A percentile compares a stretch with the other conserved stretches of the same genome.
Evolutionary conservation across 371 early-diverging fungal species (phyloP).

Genomic region (Mortierella polycephala): DNA sequence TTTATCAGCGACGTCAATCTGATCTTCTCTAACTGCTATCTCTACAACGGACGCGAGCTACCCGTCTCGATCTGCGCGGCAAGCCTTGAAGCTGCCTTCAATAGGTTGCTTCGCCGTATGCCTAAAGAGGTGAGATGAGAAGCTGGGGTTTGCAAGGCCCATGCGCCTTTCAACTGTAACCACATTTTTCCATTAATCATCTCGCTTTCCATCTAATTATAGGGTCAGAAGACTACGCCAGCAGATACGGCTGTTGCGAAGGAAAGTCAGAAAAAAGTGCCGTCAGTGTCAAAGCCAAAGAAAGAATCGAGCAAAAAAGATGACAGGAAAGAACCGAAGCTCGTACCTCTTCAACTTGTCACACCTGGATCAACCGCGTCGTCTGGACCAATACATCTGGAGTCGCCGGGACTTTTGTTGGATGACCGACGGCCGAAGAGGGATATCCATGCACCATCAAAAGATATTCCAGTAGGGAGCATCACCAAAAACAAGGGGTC

Average conservation of each 20-base stretch:
- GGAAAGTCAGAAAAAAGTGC: constrained; percentile 33
- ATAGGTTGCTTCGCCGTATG: constrained; percentile 75
- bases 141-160: neutral
- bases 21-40: constrained; percentile 89
- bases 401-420: constrained; percentile 33
- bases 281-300: constrained; percentile 31
- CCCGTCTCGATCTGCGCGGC: constrained; percentile 80
- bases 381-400: constrained; percentile 1
- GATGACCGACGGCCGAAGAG: constrained; percentile 76
- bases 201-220: constrained; percentile 2
- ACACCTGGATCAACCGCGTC: constrained; percentile 33
- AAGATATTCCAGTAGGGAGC: constrained; percentile 24
- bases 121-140: constrained; percentile 55
- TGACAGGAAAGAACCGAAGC: constrained; percentile 28
- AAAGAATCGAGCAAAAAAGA: constrained; percentile 45
- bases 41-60: constrained; percentile 89
- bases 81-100: constrained; percentile 80
- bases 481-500: constrained; percentile 60
- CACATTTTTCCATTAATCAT: neutral
- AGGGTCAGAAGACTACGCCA: constrained; percentile 6
- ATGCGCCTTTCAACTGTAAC: too few relatives aligned
- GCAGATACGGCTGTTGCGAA: constrained; percentile 14
- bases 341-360: constrained; percentile 28
- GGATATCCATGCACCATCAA: constrained; percentile 76
- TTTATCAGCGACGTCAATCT: constrained; percentile 83